Percentiles rank a stretch among this genome's conserved stretches.
These are phyloP conservation scores for Lodderomyces beijingensis DNA, from an alignment of 1,139 yeast species.

Conservation along the genomic window DNA sequence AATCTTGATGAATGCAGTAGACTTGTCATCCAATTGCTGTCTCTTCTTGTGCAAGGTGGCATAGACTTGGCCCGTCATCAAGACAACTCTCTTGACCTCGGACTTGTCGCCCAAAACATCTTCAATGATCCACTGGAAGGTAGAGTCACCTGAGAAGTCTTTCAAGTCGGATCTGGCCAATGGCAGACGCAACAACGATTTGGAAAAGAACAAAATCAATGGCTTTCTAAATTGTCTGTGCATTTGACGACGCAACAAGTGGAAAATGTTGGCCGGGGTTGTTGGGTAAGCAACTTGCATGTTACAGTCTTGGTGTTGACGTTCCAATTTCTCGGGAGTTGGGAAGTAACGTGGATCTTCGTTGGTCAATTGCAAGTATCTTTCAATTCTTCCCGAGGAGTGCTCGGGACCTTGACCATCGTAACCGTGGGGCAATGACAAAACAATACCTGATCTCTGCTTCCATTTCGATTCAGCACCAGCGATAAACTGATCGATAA, in stretches of 20 bases:
- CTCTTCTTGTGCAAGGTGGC: slow-evolving; percentile 90
- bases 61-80: slow-evolving; percentile 91
- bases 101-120: slow-evolving; percentile 77
- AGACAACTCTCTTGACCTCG: slow-evolving; percentile 82
- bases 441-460: slow-evolving; percentile 94
- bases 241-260: slow-evolving; percentile 96
- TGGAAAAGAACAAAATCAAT: slow-evolving; percentile 81
- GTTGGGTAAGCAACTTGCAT: slow-evolving; percentile 98
- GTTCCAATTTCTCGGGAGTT: slow-evolving; percentile 75
- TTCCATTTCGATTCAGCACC: slow-evolving; percentile 99
- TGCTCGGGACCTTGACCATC: slow-evolving; percentile 99
- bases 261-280: slow-evolving; percentile 96
- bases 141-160: slow-evolving; percentile 89
- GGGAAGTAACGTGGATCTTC: slow-evolving; percentile 97
- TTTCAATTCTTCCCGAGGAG: slow-evolving; percentile 95
- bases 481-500: slow-evolving; percentile 93
- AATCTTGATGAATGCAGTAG: slow-evolving; percentile 81
- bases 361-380: slow-evolving; percentile 92
- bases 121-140: slow-evolving; percentile 94
- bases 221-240: slow-evolving; percentile 99
- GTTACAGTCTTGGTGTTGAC: slow-evolving; percentile 99
- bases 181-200: slow-evolving; percentile 94
- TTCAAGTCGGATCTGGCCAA: slow-evolving; percentile 80
- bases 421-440: slow-evolving; percentile 97
- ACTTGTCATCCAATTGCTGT: slow-evolving; percentile 66